A percentile compares a stretch with the other conserved stretches of the same genome.
Conservation (phyloP, 768 basidiomycete genomes). For the Amanita rubescens region DNA sequence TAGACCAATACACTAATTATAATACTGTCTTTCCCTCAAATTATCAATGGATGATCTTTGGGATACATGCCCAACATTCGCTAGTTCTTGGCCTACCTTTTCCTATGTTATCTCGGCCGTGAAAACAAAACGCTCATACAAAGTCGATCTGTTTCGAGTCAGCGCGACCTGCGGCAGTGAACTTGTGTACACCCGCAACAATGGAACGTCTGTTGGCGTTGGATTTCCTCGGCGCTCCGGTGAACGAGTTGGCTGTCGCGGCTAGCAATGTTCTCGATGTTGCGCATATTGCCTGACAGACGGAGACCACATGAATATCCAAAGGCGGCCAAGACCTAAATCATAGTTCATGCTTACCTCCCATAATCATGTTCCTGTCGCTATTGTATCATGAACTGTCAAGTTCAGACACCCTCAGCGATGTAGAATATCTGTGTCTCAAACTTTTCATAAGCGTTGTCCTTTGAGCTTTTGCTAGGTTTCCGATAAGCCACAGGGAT, state of each 20-base stretch:
- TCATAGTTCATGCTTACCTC: constrained; percentile 45
- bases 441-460: constrained; percentile 57
- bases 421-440: constrained; percentile 47
- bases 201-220: neutral
- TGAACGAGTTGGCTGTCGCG: constrained; percentile 79
- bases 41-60: too few relatives aligned
- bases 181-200: neutral
- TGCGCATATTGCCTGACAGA: constrained; percentile 80
- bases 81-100: neutral
- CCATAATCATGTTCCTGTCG: constrained; percentile 84
- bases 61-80: too few relatives aligned
- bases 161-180: neutral
- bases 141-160: neutral
- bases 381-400: constrained; percentile 74
- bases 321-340: neutral
- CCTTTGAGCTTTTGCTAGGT: constrained; percentile 81
- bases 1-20: too few relatives aligned
- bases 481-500: constrained; percentile 79
- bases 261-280: constrained; percentile 79
- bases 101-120: neutral
- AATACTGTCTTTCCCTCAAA: too few relatives aligned
- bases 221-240: constrained; percentile 54
- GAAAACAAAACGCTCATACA: too few relatives aligned
- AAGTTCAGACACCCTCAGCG: constrained; percentile 84
- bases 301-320: neutral